phyloP scores from a whole-genome alignment of 140 eudicot genomes.

The Oenanthe javanica region DNA sequence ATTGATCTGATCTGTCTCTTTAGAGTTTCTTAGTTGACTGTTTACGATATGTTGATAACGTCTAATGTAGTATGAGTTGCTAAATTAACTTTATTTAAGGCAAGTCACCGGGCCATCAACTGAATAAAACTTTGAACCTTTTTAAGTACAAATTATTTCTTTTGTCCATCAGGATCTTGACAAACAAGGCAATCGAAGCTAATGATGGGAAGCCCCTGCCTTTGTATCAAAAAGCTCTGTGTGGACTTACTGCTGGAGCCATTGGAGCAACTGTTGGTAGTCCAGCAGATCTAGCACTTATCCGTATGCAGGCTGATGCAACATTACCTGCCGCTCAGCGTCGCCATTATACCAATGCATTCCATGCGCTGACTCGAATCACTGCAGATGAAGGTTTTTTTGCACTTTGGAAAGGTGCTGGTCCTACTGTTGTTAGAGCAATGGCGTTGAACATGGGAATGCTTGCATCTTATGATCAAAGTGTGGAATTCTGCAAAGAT shows the following conservation, averaged over 20 bases:
- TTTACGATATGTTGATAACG: background rate
- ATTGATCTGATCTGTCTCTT: background rate
- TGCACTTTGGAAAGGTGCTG: slow-evolving; percentile 91
- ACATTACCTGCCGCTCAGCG: slow-evolving; percentile 81
- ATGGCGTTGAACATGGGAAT: slow-evolving; percentile 98
- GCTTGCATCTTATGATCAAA: slow-evolving; percentile 98
- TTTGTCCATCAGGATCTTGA: slow-evolving; percentile 47
- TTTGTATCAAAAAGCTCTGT: slow-evolving; percentile 81
- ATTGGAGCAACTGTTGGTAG: slow-evolving; percentile 88
- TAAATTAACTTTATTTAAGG: background rate
- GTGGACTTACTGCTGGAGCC: slow-evolving; percentile 98
- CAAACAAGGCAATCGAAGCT: slow-evolving; percentile 82
- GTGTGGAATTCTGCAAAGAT: slow-evolving; percentile 78
- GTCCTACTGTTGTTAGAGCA: slow-evolving; percentile 96
- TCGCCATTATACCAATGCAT: slow-evolving; percentile 82
- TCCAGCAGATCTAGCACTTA: slow-evolving; percentile 90
- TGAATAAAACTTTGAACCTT: background rate
- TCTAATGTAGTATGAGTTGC: background rate
- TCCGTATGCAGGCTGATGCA: slow-evolving; percentile 98
- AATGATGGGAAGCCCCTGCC: slow-evolving; percentile 97
- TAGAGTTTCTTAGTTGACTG: background rate
- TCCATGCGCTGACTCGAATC: slow-evolving; percentile 80
- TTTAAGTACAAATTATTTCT: background rate
- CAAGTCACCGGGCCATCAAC: background rate
- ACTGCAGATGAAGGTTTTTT: slow-evolving; percentile 72